Evolutionary conservation across 768 basidiomycete species (phyloP), one percentile per base, ranked within the genome.

Genomic region (Pleurotus citrinopileatus): DNA sequence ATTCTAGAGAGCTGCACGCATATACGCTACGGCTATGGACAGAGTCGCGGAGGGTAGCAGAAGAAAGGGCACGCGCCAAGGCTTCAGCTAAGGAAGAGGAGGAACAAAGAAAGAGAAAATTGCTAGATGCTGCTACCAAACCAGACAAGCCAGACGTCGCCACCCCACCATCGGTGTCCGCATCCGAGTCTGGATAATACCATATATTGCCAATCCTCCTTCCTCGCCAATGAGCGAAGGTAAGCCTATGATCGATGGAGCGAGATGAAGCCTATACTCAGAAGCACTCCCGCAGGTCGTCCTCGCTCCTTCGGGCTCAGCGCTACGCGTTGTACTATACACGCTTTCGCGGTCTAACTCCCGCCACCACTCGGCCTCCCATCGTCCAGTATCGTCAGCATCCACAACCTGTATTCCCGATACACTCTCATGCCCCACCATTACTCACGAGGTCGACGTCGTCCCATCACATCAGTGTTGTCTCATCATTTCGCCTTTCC

Each of bases 1-100:
- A 89, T 61, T 80, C 87, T 15, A 82, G 79, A 60, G 75, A 84
- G 40, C 69, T 89, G 28, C 83, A 87, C 64, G 75, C 84, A 53
- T 87, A 86, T 57, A 88, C 87, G 25, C 75, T 87, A 47, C 74
- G 65, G 37, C 74, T 86, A 46, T 87, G 86, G 85, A 79, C 80
- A 47, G 83, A 87, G 63, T 84, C 84, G 4, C 74, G 83, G 61
- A 77, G 78, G 60, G 63, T 74, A 54, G 79, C 78, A 34, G 85
- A 86, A 62, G 80, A 84, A 62, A 70, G 67, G 54, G 69, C 74
- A 17, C 68, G 68, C 22, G 65, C 56, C 36, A 68, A 67, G 54
- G 58, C 62, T 38, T 52, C 55, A 44, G 62, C 62, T 55, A 55
- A 38, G 45, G 23, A 51, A n/a, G 47, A 55, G 32, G 55, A 55